Evolutionary conservation across 768 basidiomycete genomes (phyloP).

Genomic region (Leucocoprinus birnbaumii): DNA sequence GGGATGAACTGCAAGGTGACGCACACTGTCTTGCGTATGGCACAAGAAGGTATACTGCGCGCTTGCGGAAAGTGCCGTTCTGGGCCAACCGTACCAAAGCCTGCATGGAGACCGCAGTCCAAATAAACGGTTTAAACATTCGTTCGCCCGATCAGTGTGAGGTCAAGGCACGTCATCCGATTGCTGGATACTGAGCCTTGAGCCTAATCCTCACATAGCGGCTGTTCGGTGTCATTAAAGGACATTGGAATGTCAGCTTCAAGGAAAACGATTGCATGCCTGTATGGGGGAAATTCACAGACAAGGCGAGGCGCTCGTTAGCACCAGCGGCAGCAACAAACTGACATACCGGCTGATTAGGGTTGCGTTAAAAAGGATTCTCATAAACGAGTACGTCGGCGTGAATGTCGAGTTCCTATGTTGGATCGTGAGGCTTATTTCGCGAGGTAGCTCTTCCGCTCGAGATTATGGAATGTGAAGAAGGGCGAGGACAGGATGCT

Average conservation of each 20-base stretch:
- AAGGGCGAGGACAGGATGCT: conserved; percentile 22
- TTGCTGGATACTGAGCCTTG: background rate
- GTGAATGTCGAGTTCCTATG: background rate
- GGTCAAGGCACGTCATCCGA: conserved; percentile 20
- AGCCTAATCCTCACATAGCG: conserved; percentile 16
- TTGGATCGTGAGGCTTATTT: background rate
- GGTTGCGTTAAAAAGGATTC: conserved; percentile 25
- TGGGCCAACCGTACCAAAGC: conserved; percentile 22
- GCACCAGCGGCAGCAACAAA: background rate
- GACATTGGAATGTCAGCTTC: conserved; percentile 27
- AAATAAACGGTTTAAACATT: conserved; percentile 22
- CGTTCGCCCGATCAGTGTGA: conserved; percentile 25
- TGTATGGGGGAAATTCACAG: conserved; percentile 25
- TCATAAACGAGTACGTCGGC: conserved; percentile 20
- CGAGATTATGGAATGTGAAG: conserved; percentile 26
- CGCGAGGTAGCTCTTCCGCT: conserved; percentile 22
- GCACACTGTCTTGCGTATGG: conserved; percentile 25
- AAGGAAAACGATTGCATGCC: conserved; percentile 25
- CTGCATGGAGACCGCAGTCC: conserved; percentile 24
- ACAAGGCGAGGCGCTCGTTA: conserved; percentile 21
- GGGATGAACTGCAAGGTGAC: conserved; percentile 22
- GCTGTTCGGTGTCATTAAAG: conserved; percentile 27
- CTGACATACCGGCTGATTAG: conserved; percentile 13
- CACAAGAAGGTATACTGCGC: conserved; percentile 27
- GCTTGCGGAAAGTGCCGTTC: conserved; percentile 22